Evolutionary conservation across 1,139 yeast genomes (phyloP), one percentile per base, ranked within the genome.

Genomic region (Pichia sp.): DNA sequence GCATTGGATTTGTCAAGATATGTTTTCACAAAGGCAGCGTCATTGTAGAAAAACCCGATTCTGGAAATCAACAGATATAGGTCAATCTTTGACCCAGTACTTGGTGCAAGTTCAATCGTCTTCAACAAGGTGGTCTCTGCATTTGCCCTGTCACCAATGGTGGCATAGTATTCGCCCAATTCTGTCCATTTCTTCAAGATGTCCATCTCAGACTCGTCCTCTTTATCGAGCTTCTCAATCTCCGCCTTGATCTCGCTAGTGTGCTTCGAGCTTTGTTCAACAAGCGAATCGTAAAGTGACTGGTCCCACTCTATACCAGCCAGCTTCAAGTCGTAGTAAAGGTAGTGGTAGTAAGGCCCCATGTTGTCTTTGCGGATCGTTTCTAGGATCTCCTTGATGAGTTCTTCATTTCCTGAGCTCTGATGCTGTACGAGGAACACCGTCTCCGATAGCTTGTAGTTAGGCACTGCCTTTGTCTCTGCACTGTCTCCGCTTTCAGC

Each of bases 41-140:
- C 96, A 64, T 83, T 83, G 68, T 80, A 93, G 70, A 93, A 91
- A 65, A 90, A 85, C 23, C 95, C 97, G 55, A 95, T 72, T 65
- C 99, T 81, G 18, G 91, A 78, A 61, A 90, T 80, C 12, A 96
- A 82, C 65, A 93, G 77, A 59, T 83, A 74, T 51, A 89, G 79
- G 68, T 95, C 99, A 63, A 93, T 93, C 68, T 91, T 91, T 42
- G 87, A 76, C 16, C 99, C 99, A 0, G 95, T 80, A 41, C 93
- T 85, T 44, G 93, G 91, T 1, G 96, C 83, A 62, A 86, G 73
- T 52, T 85, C 93, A 58, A 83, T 75, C 1, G 96, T 91, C 66
- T 85, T 85, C 55, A 82, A 78, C 60, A 88, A 78, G 1, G 91
- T 83, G 44, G 76, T 74, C 48, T 79, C 72, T n/a, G 96, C 96